Conservation (phyloP, 2,329 filamentous ascomycete species). For the Didymella keratinophila region DNA sequence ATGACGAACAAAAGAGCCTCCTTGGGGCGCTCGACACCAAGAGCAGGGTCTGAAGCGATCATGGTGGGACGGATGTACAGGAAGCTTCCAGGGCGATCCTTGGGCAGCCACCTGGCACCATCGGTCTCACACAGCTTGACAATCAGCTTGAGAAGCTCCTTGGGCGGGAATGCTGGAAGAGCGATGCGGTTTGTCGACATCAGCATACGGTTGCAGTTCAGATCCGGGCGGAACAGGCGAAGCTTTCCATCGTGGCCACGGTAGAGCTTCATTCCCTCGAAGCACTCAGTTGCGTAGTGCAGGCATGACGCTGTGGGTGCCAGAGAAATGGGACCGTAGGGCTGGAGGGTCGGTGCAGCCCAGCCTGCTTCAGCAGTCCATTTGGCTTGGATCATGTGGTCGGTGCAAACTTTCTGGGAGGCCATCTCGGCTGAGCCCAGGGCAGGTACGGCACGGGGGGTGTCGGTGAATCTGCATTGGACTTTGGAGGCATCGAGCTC, state of each 20-base stretch:
- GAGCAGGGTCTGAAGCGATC: constrained; percentile 80
- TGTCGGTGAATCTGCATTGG: constrained; percentile 51
- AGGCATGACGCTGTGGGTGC: constrained; percentile 82
- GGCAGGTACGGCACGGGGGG: constrained; percentile 54
- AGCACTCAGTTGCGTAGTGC: constrained; percentile 91
- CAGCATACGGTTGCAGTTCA: constrained; percentile 72
- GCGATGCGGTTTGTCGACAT: constrained; percentile 69
- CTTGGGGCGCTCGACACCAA: constrained; percentile 80
- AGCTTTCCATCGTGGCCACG: constrained; percentile 74
- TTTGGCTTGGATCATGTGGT: constrained; percentile 84
- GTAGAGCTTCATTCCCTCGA: constrained; percentile 82
- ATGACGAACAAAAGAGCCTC: constrained; percentile 92
- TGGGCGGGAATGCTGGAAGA: constrained; percentile 75
- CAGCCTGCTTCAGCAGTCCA: constrained; percentile 75
- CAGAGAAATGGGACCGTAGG: constrained; percentile 78
- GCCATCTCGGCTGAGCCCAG: constrained; percentile 51
- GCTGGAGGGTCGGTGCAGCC: constrained; percentile 75
- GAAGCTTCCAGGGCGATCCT: constrained; percentile 71
- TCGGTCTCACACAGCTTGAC: constrained; percentile 75
- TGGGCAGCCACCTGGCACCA: constrained; percentile 80
- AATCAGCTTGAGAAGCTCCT: constrained; percentile 77
- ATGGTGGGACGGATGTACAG: constrained; percentile 87
- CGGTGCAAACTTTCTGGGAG: constrained; percentile 65
- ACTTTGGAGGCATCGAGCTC: constrained; percentile 56
- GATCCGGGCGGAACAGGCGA: constrained; percentile 78